Evolutionary conservation across 352 stramenopile genomes (phyloP).

Genomic region (Phytophthora sansomeana): DNA sequence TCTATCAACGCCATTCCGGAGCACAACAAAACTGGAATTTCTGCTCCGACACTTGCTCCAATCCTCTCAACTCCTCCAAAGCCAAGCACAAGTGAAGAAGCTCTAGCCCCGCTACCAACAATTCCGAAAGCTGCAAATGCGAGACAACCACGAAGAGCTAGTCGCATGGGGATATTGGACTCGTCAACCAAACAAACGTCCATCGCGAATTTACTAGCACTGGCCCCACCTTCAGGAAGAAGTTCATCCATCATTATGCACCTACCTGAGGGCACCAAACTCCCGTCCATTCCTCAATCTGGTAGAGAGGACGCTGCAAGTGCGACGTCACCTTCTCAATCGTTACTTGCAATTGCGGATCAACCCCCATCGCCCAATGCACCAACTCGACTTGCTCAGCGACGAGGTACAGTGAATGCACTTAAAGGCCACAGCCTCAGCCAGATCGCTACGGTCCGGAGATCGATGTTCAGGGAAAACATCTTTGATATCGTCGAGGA

Average conservation of each 20-base stretch:
- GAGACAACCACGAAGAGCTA: slow-evolving; percentile 26
- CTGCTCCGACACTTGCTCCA: background rate
- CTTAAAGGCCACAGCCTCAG: slow-evolving; percentile 49
- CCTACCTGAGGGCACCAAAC: slow-evolving; percentile 23
- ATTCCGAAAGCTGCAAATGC: slow-evolving; percentile 28
- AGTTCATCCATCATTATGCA: slow-evolving; percentile 28
- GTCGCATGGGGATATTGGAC: slow-evolving; percentile 21
- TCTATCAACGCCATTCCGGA: slow-evolving; percentile 40
- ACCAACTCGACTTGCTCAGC: slow-evolving; percentile 26
- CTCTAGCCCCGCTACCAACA: background rate
- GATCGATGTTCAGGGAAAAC: slow-evolving; percentile 68
- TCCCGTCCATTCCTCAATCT: slow-evolving; percentile 27
- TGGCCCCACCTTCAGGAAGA: slow-evolving; percentile 12
- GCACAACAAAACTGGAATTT: slow-evolving; percentile 11
- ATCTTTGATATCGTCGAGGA: slow-evolving; percentile 86
- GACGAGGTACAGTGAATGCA: slow-evolving; percentile 44
- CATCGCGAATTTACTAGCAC: slow-evolving; percentile 27
- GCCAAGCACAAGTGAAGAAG: slow-evolving; percentile 5
- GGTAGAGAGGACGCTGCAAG: slow-evolving; percentile 6
- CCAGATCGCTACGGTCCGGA: slow-evolving; percentile 36
- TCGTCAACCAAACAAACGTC: slow-evolving; percentile 17
- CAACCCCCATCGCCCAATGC: slow-evolving; percentile 12
- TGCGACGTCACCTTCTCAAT: slow-evolving; percentile 2
- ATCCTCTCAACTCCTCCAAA: background rate
- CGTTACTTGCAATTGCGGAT: slow-evolving; percentile 18